Base-by-base conservation (phyloP, 371 early-diverging fungal genomes). In the Rhizopus sp. region DNA sequence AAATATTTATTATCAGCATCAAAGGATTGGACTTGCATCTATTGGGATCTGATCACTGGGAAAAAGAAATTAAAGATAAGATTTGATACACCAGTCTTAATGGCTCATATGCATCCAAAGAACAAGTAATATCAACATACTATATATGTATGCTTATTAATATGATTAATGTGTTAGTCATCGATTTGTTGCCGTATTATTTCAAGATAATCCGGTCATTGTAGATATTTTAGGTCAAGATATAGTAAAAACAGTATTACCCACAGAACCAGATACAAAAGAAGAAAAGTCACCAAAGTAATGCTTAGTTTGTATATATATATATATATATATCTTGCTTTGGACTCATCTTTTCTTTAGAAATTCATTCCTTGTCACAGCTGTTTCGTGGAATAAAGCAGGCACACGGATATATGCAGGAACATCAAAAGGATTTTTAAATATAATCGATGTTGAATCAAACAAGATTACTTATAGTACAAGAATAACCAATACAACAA, bases 21-120 rank as follows among this genome's bases (percentile, higher is more conserved):
- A 37, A 83, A 80, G 52, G 93, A 88, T 48, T 93, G 94, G 83
- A 86, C 83, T 31, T 90, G 91, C 57, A 88, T 94, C n/a, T 69
- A 93, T 10, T 96, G 96, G 95, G 94, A 96, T 69, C 60, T 95
- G 29, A 53, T 79, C 7, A 69, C 75, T 13, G 86, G 81, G 3
- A 69, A 67, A 16, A 75, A 80, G 54, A 66, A 65, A 31, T 49
- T 71, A 32, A 85, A 82, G n/a, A 63, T 88, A 34, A 73, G 84
- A 46, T 92, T 93, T 58, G 72, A 76, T n/a, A 78, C 88, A 3
- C 78, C 87, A 2, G 70, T 91, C 10, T 58, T 85, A 46, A 78
- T 75, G 70, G 86, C 88, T 1, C 81, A 85, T 31, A 84, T 91
- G 70, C 90, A 91, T 67, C 90, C 93, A 15, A 72, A 65, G 46